phyloP scores from a whole-genome alignment of 1,284 basidiomycete genomes.

The Stereum hirsutum region DNA sequence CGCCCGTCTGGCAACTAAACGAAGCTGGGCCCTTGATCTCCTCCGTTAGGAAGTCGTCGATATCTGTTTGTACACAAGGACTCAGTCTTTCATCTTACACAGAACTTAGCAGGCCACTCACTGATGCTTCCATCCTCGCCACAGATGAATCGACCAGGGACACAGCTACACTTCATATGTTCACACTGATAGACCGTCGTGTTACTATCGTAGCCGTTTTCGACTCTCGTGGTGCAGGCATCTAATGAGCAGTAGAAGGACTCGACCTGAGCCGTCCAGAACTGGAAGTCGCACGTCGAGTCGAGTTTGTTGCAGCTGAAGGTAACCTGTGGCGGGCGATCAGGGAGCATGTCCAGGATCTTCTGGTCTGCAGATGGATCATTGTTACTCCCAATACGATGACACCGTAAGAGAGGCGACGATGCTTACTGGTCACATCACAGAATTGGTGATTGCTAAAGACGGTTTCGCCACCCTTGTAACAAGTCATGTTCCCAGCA shows the following conservation, averaged over 20 bases:
- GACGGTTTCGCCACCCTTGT: constrained; percentile 85
- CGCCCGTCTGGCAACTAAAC: constrained; percentile 75
- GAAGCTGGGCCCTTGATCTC: constrained; percentile 87
- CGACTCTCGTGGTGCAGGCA: constrained; percentile 43
- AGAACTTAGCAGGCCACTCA: constrained; percentile 28
- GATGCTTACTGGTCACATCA: constrained; percentile 83
- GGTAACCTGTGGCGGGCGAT: constrained; percentile 87
- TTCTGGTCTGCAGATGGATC: constrained; percentile 62
- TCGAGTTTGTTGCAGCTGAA: constrained; percentile 71
- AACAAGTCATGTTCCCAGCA: constrained; percentile 87
- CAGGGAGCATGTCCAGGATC: constrained; percentile 84
- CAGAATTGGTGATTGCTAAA: constrained; percentile 96
- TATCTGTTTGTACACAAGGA: constrained; percentile 49
- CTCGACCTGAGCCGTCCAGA: constrained; percentile 92
- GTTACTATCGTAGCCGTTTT: constrained; percentile 58
- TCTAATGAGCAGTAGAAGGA: constrained; percentile 92
- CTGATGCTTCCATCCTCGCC: constrained; percentile 93
- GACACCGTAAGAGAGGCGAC: not conserved
- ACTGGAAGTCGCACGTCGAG: constrained; percentile 85
- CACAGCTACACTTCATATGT: constrained; percentile 83
- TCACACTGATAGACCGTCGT: constrained; percentile 73
- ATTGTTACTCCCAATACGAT: too few species aligned
- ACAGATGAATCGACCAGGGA: constrained; percentile 90
- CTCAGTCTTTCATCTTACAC: not conserved
- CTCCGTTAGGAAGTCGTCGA: constrained; percentile 86